Percentiles rank a stretch among this genome's conserved stretches.
phyloP scores from a whole-genome alignment of 1,139 yeast genomes.

The Hansenula sp. region DNA sequence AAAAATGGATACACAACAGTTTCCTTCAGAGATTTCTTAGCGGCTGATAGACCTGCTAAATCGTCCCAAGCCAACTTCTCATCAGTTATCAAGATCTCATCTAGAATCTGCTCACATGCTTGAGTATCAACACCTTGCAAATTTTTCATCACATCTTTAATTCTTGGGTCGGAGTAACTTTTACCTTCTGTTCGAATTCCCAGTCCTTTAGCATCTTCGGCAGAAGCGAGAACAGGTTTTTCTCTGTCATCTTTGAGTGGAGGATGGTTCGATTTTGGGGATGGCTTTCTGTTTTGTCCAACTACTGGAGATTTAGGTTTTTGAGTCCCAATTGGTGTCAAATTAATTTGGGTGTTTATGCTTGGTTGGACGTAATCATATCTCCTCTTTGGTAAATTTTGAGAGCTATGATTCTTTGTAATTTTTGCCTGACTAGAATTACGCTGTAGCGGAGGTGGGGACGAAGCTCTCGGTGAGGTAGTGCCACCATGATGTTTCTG shows the following conservation, averaged over 20 bases:
- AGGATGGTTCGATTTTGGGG: background rate
- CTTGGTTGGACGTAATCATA: slow-evolving; percentile 22
- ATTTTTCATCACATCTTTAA: slow-evolving; percentile 17
- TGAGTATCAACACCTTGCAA: slow-evolving; percentile 40
- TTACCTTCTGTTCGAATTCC: background rate
- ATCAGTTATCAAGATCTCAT: slow-evolving; percentile 51
- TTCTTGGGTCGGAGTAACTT: slow-evolving; percentile 16
- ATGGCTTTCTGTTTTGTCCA: background rate
- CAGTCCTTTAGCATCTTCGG: background rate
- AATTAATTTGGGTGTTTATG: slow-evolving; percentile 21
- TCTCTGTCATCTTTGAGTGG: background rate
- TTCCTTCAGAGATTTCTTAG: slow-evolving; percentile 57
- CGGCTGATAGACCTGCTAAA: slow-evolving; percentile 54
- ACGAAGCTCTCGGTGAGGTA: slow-evolving; percentile 12
- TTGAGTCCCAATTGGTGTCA: slow-evolving; percentile 12
- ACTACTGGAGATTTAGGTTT: slow-evolving; percentile 1
- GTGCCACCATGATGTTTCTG: slow-evolving; percentile 6
- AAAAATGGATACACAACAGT: slow-evolving; percentile 66
- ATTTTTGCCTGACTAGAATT: background rate
- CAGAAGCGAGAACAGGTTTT: background rate
- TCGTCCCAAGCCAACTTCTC: slow-evolving; percentile 64
- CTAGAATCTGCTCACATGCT: slow-evolving; percentile 39
- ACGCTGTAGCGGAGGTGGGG: slow-evolving; percentile 8
- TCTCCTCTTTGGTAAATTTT: slow-evolving; percentile 8
- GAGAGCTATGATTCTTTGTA: background rate